These are phyloP conservation scores for Leccinum pachyderme DNA, from an alignment of 1,284 basidiomycete species.

Conservation along the genomic window DNA sequence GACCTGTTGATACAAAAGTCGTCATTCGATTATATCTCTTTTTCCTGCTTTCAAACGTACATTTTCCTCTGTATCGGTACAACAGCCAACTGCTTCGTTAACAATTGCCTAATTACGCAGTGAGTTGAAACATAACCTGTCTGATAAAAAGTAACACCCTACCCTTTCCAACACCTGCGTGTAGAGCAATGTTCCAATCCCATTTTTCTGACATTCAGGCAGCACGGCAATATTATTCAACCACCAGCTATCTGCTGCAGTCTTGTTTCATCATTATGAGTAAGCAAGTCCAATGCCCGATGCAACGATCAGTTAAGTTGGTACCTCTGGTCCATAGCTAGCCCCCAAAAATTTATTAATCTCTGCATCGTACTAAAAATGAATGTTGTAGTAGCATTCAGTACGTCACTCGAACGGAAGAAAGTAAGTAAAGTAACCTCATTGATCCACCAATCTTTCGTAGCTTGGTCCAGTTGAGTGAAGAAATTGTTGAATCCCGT, in stretches of 20 bases:
- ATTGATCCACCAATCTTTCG: slow-evolving; percentile 4
- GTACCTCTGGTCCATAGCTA: slow-evolving; percentile 4
- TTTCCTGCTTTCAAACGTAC: neutral
- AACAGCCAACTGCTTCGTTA: neutral
- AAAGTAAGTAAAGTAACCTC: neutral
- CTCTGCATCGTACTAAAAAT: neutral
- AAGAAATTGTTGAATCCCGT: slow-evolving; percentile 1
- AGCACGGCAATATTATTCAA: slow-evolving; percentile 2
- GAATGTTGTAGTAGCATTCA: neutral
- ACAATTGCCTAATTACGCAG: too few species aligned
- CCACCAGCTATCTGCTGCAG: slow-evolving; percentile 2
- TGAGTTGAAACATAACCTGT: too few species aligned
- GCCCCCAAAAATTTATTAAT: neutral
- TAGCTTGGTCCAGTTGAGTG: neutral
- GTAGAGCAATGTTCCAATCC: slow-evolving; percentile 1
- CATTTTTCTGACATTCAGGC: slow-evolving; percentile 1
- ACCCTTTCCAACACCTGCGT: too few species aligned
- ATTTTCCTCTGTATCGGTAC: slow-evolving; percentile 5
- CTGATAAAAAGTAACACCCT: too few species aligned
- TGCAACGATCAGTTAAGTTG: neutral
- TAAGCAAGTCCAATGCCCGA: neutral
- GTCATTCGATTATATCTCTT: neutral
- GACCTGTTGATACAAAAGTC: neutral
- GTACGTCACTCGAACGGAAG: too few species aligned
- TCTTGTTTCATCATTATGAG: neutral